Base-by-base conservation (phyloP, 768 basidiomycete genomes). In the Boletus rubroflammeus region DNA sequence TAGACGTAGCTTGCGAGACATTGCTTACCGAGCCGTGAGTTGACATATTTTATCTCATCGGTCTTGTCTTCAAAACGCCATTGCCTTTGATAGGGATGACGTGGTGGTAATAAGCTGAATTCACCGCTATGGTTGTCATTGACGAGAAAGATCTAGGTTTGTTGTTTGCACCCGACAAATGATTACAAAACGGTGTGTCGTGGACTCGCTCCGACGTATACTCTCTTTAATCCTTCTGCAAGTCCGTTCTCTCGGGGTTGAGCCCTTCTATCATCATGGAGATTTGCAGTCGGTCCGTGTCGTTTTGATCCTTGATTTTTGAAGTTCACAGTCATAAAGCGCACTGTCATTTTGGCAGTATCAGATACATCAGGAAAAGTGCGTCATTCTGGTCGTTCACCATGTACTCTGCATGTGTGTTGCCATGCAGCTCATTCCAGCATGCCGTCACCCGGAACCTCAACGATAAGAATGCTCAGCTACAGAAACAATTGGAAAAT, bases 341-440 rank as follows among this genome's bases (percentile, higher is more conserved):
- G 89, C 91, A 5, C 80, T 93, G 53, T 88, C 90, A 4, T 93
- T 93, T 68, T 93, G 91, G 91, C 88, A 91, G 67, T 93, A 93
- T 67, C 91, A 93, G 63, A 81, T 85, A 47, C 88, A 90, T 58
- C 91, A 93, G 70, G 91, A 93, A 74, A 84, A 81, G 90, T 88
- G 52, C 53, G 72, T 61, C 23, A 21, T 6, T 53, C 28, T 28
- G 26, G 35, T 39, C 15, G 44, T 50, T 29, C 9, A 15, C 35
- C 5, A 0, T 49, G 13, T 41, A 21, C 32, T 15, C 46, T 45
- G 13, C 42, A 51, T 44, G n/a, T 34, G 44, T 56, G 23, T 54
- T 43, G 51, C 42, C 25, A 25, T 51, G 29, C 42, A 60, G 65
- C 50, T 83, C 90, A 15, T 93, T 90, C 65, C 91, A 93, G 65